Percentiles rank a stretch among this genome's conserved stretches.
Conservation (phyloP, 305 asterid species). For the Striga hermonthica region DNA sequence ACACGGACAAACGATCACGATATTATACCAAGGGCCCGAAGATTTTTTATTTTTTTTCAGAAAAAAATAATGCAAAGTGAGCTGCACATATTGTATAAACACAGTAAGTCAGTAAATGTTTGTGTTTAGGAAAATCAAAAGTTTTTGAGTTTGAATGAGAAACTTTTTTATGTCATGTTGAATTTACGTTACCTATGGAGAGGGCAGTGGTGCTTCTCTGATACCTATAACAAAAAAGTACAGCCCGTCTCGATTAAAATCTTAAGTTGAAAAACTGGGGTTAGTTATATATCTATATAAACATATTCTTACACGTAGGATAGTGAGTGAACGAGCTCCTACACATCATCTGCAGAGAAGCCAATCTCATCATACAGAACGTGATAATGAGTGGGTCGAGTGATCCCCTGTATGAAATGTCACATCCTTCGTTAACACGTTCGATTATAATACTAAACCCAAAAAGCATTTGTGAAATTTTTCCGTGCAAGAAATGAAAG, state of each 20-base stretch:
- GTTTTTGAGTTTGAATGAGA: no score
- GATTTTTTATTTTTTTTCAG: no score
- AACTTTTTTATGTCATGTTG: neutral
- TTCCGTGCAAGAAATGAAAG: neutral
- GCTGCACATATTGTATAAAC: no score
- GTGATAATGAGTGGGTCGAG: slow-evolving; percentile 73
- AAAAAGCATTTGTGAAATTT: no score
- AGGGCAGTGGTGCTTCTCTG: slow-evolving; percentile 78
- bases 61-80: no score
- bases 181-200: slow-evolving; percentile 52
- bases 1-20: neutral
- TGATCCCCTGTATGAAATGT: slow-evolving; percentile 49
- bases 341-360: slow-evolving; percentile 60
- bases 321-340: slow-evolving; percentile 62
- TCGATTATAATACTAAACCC: neutral
- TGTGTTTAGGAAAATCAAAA: no score
- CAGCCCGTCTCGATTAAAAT: neutral
- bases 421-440: neutral
- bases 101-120: no score
- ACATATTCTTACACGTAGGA: slow-evolving; percentile 60
- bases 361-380: slow-evolving; percentile 64
- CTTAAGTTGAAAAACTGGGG: neutral
- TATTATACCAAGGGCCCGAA: no score
- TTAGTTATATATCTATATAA: neutral
- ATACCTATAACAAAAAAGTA: slow-evolving; percentile 43